Percentiles rank a stretch among this genome's conserved stretches.
Conservation (phyloP, 495 filamentous ascomycete species). For the Penicillium nucicola region DNA sequence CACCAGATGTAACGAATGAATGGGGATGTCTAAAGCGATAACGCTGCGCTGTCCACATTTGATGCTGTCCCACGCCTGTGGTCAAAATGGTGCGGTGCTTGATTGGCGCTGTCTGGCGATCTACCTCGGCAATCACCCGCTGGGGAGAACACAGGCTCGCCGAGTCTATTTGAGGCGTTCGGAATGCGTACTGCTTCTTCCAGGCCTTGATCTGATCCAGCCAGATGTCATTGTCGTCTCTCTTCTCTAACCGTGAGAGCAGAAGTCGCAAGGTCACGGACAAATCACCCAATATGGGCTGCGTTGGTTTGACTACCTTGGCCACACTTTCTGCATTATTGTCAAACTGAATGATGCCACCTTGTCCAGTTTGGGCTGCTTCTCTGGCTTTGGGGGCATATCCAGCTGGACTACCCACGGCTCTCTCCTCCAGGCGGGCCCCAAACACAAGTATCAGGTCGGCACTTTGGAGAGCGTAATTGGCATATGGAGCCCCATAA, state of each 20-base stretch:
- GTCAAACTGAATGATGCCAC: constrained; percentile 65
- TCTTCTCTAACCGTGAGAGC: constrained; percentile 63
- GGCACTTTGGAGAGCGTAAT: constrained; percentile 64
- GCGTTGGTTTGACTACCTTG: constrained; percentile 60
- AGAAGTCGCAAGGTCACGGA: constrained; percentile 67
- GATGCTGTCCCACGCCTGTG: constrained; percentile 92
- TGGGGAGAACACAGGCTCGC: constrained; percentile 85
- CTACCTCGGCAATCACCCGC: constrained; percentile 77
- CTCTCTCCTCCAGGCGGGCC: constrained; percentile 61
- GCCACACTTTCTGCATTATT: constrained; percentile 64
- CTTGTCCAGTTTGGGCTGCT: constrained; percentile 52
- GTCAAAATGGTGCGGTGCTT: constrained; percentile 82
- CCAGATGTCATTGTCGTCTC: constrained; percentile 79
- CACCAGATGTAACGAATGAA: constrained; percentile 87
- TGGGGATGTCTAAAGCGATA: constrained; percentile 86
- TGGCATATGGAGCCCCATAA: constrained; percentile 62
- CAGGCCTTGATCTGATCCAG: constrained; percentile 82
- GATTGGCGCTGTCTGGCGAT: constrained; percentile 64
- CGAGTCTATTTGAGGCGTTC: not conserved
- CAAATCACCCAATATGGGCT: constrained; percentile 60
- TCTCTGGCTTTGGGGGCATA: constrained; percentile 57
- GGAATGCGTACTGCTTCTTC: constrained; percentile 80
- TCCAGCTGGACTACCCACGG: constrained; percentile 49
- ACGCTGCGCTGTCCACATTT: constrained; percentile 97
- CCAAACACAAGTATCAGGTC: constrained; percentile 61